Evolutionary conservation across 106 monocot species (phyloP), one percentile per base, ranked within the genome.

Genomic region (Hemerocallis citrina): DNA sequence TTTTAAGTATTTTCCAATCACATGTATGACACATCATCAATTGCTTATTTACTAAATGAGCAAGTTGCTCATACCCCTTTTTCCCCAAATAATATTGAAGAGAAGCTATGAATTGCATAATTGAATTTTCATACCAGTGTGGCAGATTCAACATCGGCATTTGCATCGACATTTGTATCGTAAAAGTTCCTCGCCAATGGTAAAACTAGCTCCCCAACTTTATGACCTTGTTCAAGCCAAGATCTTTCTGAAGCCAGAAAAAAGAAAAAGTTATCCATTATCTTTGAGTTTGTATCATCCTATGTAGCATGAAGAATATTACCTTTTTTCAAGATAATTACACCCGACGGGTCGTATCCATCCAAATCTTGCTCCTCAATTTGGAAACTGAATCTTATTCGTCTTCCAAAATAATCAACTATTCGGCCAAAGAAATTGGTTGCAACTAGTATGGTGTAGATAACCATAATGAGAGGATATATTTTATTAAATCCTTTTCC

Each of bases 321-420:
- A n/a, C 92, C 92, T 78, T 87, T 92, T 45, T 87, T 86, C 61
- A 92, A 78, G 41, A 92, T 92, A 59, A 92, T 84, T 51, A 87
- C 64, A 33, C 92, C 92, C 10, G 92, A 92, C 17, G 92, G 80
- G 73, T 92, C 83, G 51, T 80, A 84, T 5, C 92, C 92, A 78
- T 87, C 77, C 57, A 77, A 60, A 69, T 87, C 78, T 16, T 83
- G 74, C 35, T 79, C 77, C 49, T 92, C 87, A 35, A 56, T 74
- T 67, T 84, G 77, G 34, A 92, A 72, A 21, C 68, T 83, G 59
- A 92, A 75, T 69, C 72, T 75, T 68, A 83, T 92, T 77, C 83
- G 87, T 32, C 64, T 83, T 54, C 80, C 92, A 51, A 92, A 75
- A 73, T 63, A 83, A 1, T 80, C 79, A 59, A 87, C 69, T 35